phyloP scores from a whole-genome alignment of 805 yeast species.

The Middelhovenomyces tepae region DNA sequence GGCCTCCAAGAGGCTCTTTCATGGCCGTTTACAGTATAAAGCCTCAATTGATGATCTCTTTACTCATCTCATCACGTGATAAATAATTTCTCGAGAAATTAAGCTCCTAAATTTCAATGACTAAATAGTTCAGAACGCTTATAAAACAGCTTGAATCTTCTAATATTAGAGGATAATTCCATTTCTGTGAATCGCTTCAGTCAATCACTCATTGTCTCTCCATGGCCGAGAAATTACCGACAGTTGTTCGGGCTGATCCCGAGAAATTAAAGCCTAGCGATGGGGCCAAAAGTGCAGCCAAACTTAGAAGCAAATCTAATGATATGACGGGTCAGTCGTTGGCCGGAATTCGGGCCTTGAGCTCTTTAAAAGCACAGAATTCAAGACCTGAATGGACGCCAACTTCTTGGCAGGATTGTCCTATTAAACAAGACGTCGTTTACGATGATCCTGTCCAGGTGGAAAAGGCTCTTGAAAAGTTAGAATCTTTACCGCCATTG shows the following conservation, averaged over 20 bases:
- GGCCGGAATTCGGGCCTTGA: slow-evolving; percentile 4
- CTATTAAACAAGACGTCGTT: slow-evolving; percentile 35
- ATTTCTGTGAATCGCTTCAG: no score
- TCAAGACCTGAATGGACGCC: slow-evolving; percentile 29
- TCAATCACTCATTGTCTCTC: no score
- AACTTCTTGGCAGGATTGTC: slow-evolving; percentile 35
- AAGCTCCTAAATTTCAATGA: no score
- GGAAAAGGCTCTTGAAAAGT: slow-evolving; percentile 33
- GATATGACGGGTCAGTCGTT: slow-evolving; percentile 14
- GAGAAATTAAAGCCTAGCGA: slow-evolving; percentile 28
- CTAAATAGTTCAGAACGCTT: no score
- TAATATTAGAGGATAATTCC: no score
- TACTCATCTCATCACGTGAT: background rate
- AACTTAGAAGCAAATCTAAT: slow-evolving; percentile 29
- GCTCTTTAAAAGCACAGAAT: no score
- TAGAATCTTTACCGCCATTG: slow-evolving; percentile 35
- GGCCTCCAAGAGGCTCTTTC: no score
- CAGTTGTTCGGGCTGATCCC: slow-evolving; percentile 26
- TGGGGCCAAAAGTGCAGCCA: slow-evolving; percentile 31
- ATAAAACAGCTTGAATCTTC: no score
- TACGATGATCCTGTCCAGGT: slow-evolving; percentile 31
- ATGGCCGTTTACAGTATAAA: no score
- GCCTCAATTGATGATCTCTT: no score
- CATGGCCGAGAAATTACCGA: slow-evolving; percentile 16
- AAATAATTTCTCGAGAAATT: no score